phyloP scores from a whole-genome alignment of 768 basidiomycete genomes.

The Suillus paluster region DNA sequence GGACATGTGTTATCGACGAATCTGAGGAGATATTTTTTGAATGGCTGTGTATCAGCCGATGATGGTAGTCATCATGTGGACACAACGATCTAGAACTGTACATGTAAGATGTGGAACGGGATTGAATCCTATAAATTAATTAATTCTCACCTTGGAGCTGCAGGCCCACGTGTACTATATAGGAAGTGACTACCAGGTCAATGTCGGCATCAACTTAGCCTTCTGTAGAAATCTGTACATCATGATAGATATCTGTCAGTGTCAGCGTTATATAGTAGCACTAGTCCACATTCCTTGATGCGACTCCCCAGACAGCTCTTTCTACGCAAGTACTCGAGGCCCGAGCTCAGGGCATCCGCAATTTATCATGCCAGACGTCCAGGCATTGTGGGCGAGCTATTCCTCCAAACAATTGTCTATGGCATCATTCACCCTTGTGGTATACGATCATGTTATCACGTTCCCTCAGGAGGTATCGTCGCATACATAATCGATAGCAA shows the following conservation, averaged over 20 bases:
- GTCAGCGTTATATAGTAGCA: too few species aligned
- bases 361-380: background rate
- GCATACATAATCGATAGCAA: background rate
- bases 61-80: background rate
- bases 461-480: conserved; percentile 42
- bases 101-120: background rate
- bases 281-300: background rate
- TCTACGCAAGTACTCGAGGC: background rate
- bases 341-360: background rate
- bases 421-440: conserved; percentile 3
- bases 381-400: background rate
- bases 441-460: conserved; percentile 34
- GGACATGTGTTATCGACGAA: background rate
- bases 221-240: background rate
- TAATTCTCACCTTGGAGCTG: background rate
- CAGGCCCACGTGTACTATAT: background rate
- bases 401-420: background rate
- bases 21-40: background rate
- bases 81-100: background rate
- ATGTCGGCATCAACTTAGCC: background rate
- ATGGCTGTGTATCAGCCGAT: conserved; percentile 3
- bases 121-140: background rate
- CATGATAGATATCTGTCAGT: background rate
- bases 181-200: too few species aligned
- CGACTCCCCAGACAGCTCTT: background rate